Evolutionary conservation across 2,329 filamentous ascomycete genomes (phyloP), one percentile per base, ranked within the genome.

Genomic region (Rasamsonia emersonii): DNA sequence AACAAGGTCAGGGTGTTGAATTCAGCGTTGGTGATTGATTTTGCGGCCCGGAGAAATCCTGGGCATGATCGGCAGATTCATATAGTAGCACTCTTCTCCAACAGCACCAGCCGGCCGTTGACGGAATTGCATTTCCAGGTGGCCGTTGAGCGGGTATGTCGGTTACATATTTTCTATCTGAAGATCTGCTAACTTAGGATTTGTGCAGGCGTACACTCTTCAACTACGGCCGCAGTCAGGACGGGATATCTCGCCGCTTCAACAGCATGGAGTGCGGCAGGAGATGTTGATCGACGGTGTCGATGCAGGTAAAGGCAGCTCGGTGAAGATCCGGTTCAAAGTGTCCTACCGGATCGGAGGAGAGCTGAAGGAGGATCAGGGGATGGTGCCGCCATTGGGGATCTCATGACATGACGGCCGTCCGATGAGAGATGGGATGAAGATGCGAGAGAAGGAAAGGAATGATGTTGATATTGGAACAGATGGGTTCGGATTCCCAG

Each of bases 281-380:
- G 72, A 77, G 11, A 86, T 95, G 41, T 68, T 79, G 28, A 67
- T 96, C 16, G 77, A 85, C 45, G 79, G 86, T 2, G 79, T 86
- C 2, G 77, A 86, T 46, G 64, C 63, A 40, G 69, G 75, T 25
- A 83, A 81, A 51, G 91, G 91, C 2, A 77, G 76, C 35, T 72
- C 68, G n/a, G 79, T 93, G 39, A 93, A 93, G 64, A 75, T 98
- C 62, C 71, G 91, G 41, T 98, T 88, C 84, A 84, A 85, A 47
- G 77, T 84, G 16, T 76, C 80, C 4, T 96, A 95, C 61, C 76
- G 73, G 49, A 56, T 91, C 9, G 81, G 75, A 3, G 68, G 62
- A 3, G 53, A 69, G 42, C 51, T 56, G 39, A 79, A 76, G 54
- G 79, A 81, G 38, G 86, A 95, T 61, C 85, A 81, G 65, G 89